These are phyloP conservation scores for Starmera caribaea DNA, from an alignment of 805 yeast species.

Conservation along the genomic window DNA sequence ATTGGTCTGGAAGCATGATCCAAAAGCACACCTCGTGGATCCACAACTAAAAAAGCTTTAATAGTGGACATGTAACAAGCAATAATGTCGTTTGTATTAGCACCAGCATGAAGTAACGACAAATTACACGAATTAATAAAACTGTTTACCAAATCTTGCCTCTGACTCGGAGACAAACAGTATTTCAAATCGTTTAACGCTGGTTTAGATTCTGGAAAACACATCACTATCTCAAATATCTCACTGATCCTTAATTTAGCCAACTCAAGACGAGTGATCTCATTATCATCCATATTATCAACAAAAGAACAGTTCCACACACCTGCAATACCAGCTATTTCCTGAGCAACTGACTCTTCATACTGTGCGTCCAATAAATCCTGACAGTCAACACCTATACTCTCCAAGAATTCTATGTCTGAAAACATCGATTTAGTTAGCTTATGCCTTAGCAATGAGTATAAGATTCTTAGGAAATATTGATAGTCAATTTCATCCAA, in stretches of 20 bases:
- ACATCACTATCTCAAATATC: conserved; percentile 45
- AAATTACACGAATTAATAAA: conserved; percentile 37
- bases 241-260: conserved; percentile 41
- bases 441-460: neutral
- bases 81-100: conserved; percentile 66
- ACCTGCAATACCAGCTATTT: conserved; percentile 4
- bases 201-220: conserved; percentile 40
- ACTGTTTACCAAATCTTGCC: conserved; percentile 39
- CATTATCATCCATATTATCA: conserved; percentile 3
- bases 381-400: conserved; percentile 10
- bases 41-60: conserved; percentile 62
- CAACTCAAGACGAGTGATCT: conserved; percentile 6
- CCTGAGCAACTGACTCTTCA: conserved; percentile 3
- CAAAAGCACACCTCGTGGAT: conserved; percentile 76
- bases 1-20: conserved; percentile 75
- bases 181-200: conserved; percentile 50
- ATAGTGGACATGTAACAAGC: conserved; percentile 63
- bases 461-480: neutral
- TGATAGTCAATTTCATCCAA: neutral
- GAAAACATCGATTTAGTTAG: neutral
- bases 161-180: conserved; percentile 41
- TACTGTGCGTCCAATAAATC: conserved; percentile 6
- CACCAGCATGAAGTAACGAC: conserved; percentile 66
- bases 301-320: conserved; percentile 12
- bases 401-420: neutral